Evolutionary conservation across 441 rosid genomes (phyloP), one percentile per base, ranked within the genome.

Genomic region (Pelargonium myrrhifolium): DNA sequence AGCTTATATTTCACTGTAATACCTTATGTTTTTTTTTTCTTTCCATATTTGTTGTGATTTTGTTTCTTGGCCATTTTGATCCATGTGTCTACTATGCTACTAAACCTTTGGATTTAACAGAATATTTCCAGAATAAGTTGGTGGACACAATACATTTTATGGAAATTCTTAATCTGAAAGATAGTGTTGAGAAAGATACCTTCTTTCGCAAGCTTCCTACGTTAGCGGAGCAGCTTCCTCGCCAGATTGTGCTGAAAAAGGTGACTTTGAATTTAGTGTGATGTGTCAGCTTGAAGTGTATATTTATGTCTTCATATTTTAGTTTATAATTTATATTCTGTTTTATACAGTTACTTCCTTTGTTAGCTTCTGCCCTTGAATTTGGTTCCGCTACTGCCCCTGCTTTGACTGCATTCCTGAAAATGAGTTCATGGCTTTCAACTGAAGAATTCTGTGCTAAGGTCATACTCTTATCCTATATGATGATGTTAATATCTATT

Each of bases 101-200:
- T 53, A 68, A 67, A 70, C 69, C 22, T 61, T 55, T 80, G 79
- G 68, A 62, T 80, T 84, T 2, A 82, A 66, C 92, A 95, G 99
- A 90, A 79, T 95, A 95, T 82, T 92, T 92, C 75, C 97, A 95
- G 80, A 95, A 95, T 79, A 95, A 95, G 81, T 84, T 95, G 93
- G 99, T 95, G 83, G 97, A 95, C 83, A 95, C 99, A 45, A 92
- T 95, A 82, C 99, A 90, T 80, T 95, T 95, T 76, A 92, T 95
- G 98, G 98, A 95, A 77, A 87, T 95, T 79, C 96, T 95, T 61
- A 89, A 82, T 74, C 76, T 95, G 79, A 95, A 95, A 78, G 99
- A 95, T 76, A 92, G 99, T 70, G 84, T 87, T 39, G 98, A 95
- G 81, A 95, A 87, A 81, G 99, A 95, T 75, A 84, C 95, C 64